Percentiles rank a stretch among this genome's conserved stretches.
These are phyloP conservation scores for Aspergillus cavernicola DNA, from an alignment of 495 filamentous ascomycete species.

Conservation along the genomic window DNA sequence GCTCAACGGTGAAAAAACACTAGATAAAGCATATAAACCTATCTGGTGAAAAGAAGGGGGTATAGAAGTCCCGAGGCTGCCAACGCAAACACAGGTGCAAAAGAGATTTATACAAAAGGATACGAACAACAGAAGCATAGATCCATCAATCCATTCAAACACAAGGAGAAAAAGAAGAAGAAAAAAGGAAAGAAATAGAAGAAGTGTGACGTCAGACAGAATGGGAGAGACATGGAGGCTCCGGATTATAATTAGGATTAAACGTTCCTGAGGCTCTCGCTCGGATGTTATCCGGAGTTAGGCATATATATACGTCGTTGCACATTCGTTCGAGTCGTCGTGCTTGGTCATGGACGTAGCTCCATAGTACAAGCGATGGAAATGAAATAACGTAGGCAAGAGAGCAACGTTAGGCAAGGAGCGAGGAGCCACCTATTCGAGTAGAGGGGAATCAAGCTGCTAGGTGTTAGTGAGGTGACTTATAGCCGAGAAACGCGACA, in stretches of 20 bases:
- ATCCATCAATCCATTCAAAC: neutral
- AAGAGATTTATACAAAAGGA: conserved; percentile 10
- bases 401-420: neutral
- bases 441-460: neutral
- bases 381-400: neutral
- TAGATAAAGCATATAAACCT: conserved; percentile 3
- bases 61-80: conserved; percentile 10
- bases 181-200: neutral
- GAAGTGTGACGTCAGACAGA: neutral
- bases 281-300: neutral
- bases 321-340: conserved; percentile 29
- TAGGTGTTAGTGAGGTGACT: neutral
- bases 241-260: conserved; percentile 42
- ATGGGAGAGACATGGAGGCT: conserved; percentile 11
- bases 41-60: conserved; percentile 8
- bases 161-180: neutral
- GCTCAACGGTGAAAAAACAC: neutral
- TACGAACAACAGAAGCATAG: neutral
- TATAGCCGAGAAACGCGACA: neutral
- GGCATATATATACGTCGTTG: conserved; percentile 18
- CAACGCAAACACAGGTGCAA: neutral
- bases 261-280: conserved; percentile 20
- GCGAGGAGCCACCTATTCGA: neutral
- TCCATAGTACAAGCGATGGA: conserved; percentile 1
- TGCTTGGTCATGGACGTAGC: conserved; percentile 6